A percentile compares a stretch with the other conserved stretches of the same genome.
These are phyloP conservation scores for Mycena floridula DNA, from an alignment of 768 basidiomycete genomes.

Conservation along the genomic window DNA sequence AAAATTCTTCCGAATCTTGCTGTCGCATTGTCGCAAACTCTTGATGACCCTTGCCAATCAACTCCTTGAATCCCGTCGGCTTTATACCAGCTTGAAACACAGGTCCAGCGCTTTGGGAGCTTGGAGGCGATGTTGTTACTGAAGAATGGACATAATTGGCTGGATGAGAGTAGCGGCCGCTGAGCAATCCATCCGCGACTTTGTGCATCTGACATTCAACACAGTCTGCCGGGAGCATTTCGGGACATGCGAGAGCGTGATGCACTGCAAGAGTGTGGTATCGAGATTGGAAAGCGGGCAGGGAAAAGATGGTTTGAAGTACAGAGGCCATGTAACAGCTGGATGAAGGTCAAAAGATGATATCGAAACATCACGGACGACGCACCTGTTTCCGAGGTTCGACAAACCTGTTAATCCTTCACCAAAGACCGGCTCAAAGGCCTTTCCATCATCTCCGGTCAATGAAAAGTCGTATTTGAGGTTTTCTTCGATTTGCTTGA, in stretches of 20 bases:
- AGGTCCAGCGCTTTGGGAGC: slow-evolving; percentile 19
- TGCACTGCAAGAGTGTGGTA: slow-evolving; percentile 36
- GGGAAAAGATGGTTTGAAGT: slow-evolving; percentile 79
- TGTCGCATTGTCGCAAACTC: slow-evolving; percentile 97
- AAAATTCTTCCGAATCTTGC: slow-evolving; percentile 95
- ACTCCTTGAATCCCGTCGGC: slow-evolving; percentile 78
- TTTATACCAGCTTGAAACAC: slow-evolving; percentile 82
- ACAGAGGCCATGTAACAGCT: slow-evolving; percentile 98
- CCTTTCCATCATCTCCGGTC: slow-evolving; percentile 78
- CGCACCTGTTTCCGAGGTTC: slow-evolving; percentile 84
- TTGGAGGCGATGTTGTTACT: not conserved
- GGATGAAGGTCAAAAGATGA: not conserved
- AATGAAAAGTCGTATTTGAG: slow-evolving; percentile 91
- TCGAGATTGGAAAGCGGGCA: slow-evolving; percentile 68
- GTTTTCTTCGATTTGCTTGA: slow-evolving; percentile 93
- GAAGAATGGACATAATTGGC: slow-evolving; percentile 35
- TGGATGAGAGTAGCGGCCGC: slow-evolving; percentile 81
- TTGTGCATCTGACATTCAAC: slow-evolving; percentile 96
- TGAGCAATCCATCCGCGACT: slow-evolving; percentile 85
- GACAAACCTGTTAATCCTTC: slow-evolving; percentile 82
- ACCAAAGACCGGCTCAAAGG: slow-evolving; percentile 84
- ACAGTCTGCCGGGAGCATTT: slow-evolving; percentile 71
- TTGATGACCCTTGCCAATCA: slow-evolving; percentile 87
- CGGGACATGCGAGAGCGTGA: slow-evolving; percentile 61
- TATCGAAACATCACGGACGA: not conserved